phyloP scores from a whole-genome alignment of 2,329 filamentous ascomycete genomes.

The Epichloe uncinata region DNA sequence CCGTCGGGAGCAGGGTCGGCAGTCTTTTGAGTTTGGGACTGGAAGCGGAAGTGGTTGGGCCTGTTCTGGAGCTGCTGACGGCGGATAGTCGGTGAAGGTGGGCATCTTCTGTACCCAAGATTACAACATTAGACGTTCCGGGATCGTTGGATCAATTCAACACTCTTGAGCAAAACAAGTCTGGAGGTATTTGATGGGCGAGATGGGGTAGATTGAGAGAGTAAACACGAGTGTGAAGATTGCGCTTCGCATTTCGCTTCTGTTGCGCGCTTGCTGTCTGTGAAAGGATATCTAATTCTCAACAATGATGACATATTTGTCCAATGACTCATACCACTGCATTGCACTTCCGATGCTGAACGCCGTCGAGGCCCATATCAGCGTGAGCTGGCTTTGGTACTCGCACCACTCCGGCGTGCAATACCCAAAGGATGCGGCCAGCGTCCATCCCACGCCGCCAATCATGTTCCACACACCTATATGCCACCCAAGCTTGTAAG shows the following conservation, averaged over 20 bases:
- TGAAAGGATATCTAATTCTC: background rate
- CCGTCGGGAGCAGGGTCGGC: constrained; percentile 1
- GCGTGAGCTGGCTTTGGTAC: constrained; percentile 27
- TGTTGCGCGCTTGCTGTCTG: too few species aligned
- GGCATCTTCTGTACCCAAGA: too few species aligned
- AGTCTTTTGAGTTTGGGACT: constrained; percentile 3
- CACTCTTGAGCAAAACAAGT: too few species aligned
- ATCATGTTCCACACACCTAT: constrained; percentile 51
- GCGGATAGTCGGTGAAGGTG: background rate
- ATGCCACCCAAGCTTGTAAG: constrained; percentile 46
- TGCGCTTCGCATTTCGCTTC: background rate
- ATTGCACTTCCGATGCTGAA: constrained; percentile 10
- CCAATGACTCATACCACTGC: constrained; percentile 13
- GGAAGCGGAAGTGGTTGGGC: background rate
- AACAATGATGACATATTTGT: constrained; percentile 8
- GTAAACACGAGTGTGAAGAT: background rate
- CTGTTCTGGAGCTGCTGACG: constrained; percentile 3
- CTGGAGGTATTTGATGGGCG: too few species aligned
- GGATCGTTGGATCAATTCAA: too few species aligned
- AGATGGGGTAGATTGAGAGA: too few species aligned
- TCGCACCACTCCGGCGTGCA: constrained; percentile 20
- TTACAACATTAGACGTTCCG: too few species aligned
- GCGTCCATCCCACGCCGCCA: constrained; percentile 47
- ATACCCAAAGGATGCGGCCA: constrained; percentile 41
- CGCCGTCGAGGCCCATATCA: constrained; percentile 13